Conservation (phyloP, 306 rosid species). For the Herpetospermum pedunculosum region DNA sequence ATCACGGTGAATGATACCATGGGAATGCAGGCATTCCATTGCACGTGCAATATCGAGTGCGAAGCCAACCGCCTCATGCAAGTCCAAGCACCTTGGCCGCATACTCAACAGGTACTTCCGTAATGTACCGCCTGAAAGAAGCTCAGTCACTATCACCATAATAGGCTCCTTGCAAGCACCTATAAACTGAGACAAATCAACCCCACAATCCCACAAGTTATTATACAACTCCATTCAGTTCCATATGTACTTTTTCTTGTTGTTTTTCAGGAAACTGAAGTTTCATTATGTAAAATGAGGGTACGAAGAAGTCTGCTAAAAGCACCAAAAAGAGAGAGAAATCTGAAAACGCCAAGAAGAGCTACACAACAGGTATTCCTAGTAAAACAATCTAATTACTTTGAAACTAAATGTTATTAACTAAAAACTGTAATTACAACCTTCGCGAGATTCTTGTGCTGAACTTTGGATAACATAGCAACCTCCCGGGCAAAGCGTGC, state of each 20-base stretch:
- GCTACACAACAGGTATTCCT: background rate
- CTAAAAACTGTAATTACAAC: constrained; percentile 21
- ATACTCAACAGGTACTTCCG: constrained; percentile 42
- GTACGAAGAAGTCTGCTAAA: background rate
- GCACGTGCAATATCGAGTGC: constrained; percentile 55
- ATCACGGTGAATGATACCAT: constrained; percentile 66
- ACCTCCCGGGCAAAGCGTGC: constrained; percentile 79
- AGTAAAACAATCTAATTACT: background rate
- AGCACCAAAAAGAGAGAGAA: background rate
- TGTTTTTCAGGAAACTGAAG: background rate
- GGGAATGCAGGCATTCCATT: constrained; percentile 56
- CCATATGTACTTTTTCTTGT: background rate
- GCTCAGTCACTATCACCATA: constrained; percentile 75
- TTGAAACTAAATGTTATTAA: background rate
- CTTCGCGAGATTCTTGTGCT: constrained; percentile 85
- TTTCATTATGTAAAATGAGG: background rate
- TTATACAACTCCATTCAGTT: constrained; percentile 1
- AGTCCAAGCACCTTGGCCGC: constrained; percentile 45
- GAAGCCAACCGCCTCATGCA: constrained; percentile 33
- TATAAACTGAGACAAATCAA: constrained; percentile 41
- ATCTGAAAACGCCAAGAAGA: background rate
- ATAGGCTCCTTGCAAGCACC: constrained; percentile 72
- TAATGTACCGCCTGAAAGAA: constrained; percentile 55
- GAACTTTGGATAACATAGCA: constrained; percentile 81
- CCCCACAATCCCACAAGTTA: constrained; percentile 18